Percentiles rank a stretch among this genome's conserved stretches.
These are phyloP conservation scores for Senna siamea DNA, from an alignment of 306 rosid genomes.

Conservation along the genomic window DNA sequence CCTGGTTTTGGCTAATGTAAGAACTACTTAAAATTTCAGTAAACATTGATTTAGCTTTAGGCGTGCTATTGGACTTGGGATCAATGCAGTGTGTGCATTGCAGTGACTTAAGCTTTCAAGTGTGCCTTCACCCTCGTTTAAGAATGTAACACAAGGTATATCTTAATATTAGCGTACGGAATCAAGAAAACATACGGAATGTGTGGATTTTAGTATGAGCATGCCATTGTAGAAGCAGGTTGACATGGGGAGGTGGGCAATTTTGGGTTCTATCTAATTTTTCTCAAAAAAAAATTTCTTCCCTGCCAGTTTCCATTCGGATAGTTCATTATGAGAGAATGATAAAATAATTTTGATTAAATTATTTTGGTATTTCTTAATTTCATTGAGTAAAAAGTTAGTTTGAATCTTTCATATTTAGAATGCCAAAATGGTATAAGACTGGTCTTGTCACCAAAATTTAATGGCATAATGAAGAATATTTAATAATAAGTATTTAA, in stretches of 20 bases:
- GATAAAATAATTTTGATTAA: too few relatives aligned
- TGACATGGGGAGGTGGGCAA: neutral
- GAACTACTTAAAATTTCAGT: conserved; percentile 3
- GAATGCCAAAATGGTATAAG: too few relatives aligned
- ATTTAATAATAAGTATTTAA: too few relatives aligned
- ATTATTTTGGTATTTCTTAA: too few relatives aligned
- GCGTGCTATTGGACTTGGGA: conserved; percentile 19
- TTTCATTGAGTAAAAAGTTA: too few relatives aligned
- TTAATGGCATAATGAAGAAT: too few relatives aligned
- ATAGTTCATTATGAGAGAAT: too few relatives aligned
- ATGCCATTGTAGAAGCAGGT: neutral
- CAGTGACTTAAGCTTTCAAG: neutral
- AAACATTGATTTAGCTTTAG: conserved; percentile 6
- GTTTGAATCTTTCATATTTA: too few relatives aligned
- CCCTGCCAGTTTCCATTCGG: too few relatives aligned
- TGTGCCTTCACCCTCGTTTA: conserved; percentile 5
- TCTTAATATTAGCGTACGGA: neutral
- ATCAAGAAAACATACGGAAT: conserved; percentile 21
- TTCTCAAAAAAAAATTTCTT: too few relatives aligned
- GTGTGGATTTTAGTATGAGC: conserved; percentile 6
- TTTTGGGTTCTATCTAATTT: neutral
- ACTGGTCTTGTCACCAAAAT: too few relatives aligned
- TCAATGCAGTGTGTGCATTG: conserved; percentile 27
- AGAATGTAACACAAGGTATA: neutral
- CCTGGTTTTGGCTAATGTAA: conserved; percentile 16